Evolutionary conservation across 1,284 basidiomycete genomes (phyloP), one percentile per base, ranked within the genome.

Genomic region (Vanrija sp.): DNA sequence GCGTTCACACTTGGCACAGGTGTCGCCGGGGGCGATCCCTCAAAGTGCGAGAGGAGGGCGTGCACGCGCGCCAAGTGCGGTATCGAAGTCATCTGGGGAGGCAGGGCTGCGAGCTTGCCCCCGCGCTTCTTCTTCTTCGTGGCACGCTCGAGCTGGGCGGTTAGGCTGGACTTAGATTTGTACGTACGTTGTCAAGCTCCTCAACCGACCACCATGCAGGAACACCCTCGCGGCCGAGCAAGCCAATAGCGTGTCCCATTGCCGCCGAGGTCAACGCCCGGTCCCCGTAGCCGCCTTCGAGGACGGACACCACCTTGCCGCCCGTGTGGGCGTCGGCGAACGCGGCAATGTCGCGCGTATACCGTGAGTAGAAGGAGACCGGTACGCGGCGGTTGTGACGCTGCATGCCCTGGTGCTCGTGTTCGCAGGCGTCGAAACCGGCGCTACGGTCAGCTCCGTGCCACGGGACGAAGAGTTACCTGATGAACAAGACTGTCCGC

Each of bases 271-370:
- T 85, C 49, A 98, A 77, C 0, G 91, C 91, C 4, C 88, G 82
- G 70, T 97, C 93, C 63, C 89, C 91, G 69, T 98, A 98, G 0
- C 94, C 95, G 1, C 94, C 94, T 75, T 98, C 95, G 1, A 98
- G 83, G 0, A 97, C 87, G 60, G 89, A 91, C 21, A 98, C 80
- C 1, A 96, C 68, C 49, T 86, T 83, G 0, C 92, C 91, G 0
- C 74, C 66, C 0, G 89, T 85, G 58, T 85, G 84, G 23, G 75
- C 65, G 43, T 89, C 82, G 1, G 89, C 86, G 53, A 98, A 83
- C 0, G 61, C 67, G 40, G 83, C 81, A 0, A 85, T 83, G 66
- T 96, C 91, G 3, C 78, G 79, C 0, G 91, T 87, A 66, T 97
- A 96, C 5, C 84, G 86, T 65, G 87, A 80, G 73, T 90, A 98